Base-by-base conservation (phyloP, 1,284 basidiomycete genomes). In the Moesziomyces aphidis region DNA sequence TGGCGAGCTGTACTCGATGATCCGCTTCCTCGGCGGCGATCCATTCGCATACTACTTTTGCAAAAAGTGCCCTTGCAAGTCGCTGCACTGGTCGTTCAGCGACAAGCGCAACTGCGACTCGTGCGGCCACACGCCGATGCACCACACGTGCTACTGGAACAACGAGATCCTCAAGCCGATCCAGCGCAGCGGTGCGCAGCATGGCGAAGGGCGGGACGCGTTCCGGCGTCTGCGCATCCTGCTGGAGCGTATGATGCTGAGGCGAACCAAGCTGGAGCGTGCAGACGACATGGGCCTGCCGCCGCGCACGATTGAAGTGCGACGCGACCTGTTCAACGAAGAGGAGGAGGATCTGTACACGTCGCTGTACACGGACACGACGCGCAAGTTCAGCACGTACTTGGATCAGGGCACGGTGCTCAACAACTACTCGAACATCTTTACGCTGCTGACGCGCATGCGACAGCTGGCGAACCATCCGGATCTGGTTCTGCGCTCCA, bases 221-320 rank as follows among this genome's bases (percentile, higher is more conserved):
- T 83, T 83, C 63, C 50, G 53, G 10, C 79, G 80, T 44, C 61
- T 85, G 48, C 80, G 82, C 21, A 89, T 94, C 50, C 87, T 99
- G 28, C 87, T 99, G 21, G 94, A 96, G 83, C 88, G 93, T 61
- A 94, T 99, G 92, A 99, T 99, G 97, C 88, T 99, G 51, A 90
- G 95, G 28, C 54, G 62, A 58, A 80, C 58, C 21, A 82, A 94
- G 90, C 86, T 99, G 44, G 93, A 99, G 89, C 89, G 93, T 53
- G 96, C 96, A 1, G 97, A 99, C 82, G 97, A 99, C 85, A 90
- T 99, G 52, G 97, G 95, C 6, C 87, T 99, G n/a, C 97, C 97
- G 4, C 97, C 97, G 4, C 89, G 97, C 44, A 95, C 91, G 0
- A 92, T 99, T 47, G 88, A 93, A 56, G 91, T 99, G 67, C 90